phyloP scores from a whole-genome alignment of 2,329 filamentous ascomycete genomes.

The Pseudocercospora fijiensis region DNA sequence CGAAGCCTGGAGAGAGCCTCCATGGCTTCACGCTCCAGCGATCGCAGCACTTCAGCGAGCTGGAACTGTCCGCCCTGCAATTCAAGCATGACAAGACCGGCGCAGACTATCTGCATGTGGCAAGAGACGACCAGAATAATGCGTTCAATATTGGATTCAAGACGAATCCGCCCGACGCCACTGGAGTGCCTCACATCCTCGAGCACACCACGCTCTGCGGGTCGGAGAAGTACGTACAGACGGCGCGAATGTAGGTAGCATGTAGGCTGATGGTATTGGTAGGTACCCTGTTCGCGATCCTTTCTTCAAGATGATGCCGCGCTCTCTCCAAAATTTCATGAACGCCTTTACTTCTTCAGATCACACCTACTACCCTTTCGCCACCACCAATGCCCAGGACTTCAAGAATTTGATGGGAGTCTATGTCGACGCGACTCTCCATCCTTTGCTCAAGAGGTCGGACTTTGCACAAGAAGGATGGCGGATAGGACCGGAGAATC shows the following conservation, averaged over 20 bases:
- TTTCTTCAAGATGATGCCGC: conserved; percentile 99
- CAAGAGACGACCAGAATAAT: conserved; percentile 95
- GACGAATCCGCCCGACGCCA: conserved; percentile 95
- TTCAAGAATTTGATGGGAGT: conserved; percentile 96
- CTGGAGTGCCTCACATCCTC: conserved; percentile 92
- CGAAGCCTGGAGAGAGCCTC: conserved; percentile 77
- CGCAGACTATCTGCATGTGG: conserved; percentile 93
- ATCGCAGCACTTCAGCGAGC: conserved; percentile 87
- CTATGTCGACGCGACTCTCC: conserved; percentile 90
- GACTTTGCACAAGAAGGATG: conserved; percentile 97
- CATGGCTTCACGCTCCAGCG: conserved; percentile 91
- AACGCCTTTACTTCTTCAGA: conserved; percentile 97
- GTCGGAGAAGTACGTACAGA: conserved; percentile 70
- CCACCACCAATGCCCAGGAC: conserved; percentile 92
- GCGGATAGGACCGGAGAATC: conserved; percentile 92
- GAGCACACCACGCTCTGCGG: conserved; percentile 97
- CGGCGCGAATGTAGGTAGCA: not conserved
- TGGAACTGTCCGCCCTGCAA: conserved; percentile 86
- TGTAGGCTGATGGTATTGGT: conserved; percentile 32
- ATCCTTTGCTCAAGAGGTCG: conserved; percentile 82
- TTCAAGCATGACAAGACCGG: conserved; percentile 93
- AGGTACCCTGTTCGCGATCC: conserved; percentile 97
- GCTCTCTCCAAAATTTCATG: conserved; percentile 99
- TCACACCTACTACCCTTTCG: conserved; percentile 96
- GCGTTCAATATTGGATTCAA: conserved; percentile 99